Evolutionary conservation across 73 alveolate genomes (phyloP), one percentile per base, ranked within the genome.

Genomic region (Paraurostyla sp.): DNA sequence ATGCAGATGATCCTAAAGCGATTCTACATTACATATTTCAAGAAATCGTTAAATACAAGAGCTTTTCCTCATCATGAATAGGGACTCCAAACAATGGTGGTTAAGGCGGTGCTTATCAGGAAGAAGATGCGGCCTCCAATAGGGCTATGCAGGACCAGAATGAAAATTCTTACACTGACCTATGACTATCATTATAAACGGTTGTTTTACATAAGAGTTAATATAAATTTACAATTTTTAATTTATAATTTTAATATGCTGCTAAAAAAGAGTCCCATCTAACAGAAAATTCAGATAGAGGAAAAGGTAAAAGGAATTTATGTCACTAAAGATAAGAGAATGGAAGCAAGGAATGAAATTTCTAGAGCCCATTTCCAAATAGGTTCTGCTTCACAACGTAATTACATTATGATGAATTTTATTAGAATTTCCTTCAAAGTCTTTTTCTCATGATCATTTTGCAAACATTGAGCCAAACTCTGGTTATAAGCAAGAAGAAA

Each of bases 1-100:
- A 94, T 76, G 88, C 88, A 87, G 96, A 95, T 32, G 96, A 95
- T 35, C 98, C 99, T 7, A 94, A 97, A 50, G 95, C 97, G 54
- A 96, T 97, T 76, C 93, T 97, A 30, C 94, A 93, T 91, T 88
- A 90, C 84, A 94, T 97, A 32, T 94, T 97, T 90, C 95, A 94
- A 87, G 97, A 93, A 46, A 85, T 97, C 82, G 93, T 94, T 63
- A 95, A 93, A 80, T 86, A 80, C 73, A 96, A 96, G 88, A 88
- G 85, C 80, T 68, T 83, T 81, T 69, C 93, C 78, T 73, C 68
- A 40, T 89, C 93, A 48, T 93, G 93, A 93, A 78, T 42, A 38
- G 49, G 42, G 6, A 75, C 57, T 49, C 75, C 75, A 25, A n/a
- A n/a, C n/a, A n/a, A n/a, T n/a, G 7, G 36, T 11, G 75, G 69